Percentiles rank a stretch among this genome's conserved stretches.
These are phyloP conservation scores for Geotrichum australiense DNA, from an alignment of 1,139 yeast genomes.

Conservation along the genomic window DNA sequence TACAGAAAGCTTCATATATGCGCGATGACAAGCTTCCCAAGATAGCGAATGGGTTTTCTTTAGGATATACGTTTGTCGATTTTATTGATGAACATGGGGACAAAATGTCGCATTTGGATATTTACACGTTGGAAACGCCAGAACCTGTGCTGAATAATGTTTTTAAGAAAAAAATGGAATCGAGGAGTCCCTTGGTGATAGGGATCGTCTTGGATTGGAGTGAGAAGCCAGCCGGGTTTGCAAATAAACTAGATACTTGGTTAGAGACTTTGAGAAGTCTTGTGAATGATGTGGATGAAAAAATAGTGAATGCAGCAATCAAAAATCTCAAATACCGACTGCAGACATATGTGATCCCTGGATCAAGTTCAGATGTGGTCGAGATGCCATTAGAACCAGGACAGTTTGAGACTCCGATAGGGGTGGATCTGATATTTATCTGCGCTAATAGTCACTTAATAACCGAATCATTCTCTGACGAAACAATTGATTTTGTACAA, in stretches of 20 bases:
- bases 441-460: constrained; percentile 23
- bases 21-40: constrained; percentile 18
- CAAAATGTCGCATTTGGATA: constrained; percentile 30
- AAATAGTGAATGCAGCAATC: constrained; percentile 12
- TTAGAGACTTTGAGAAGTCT: constrained; percentile 17
- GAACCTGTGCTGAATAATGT: constrained; percentile 15
- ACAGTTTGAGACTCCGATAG: constrained; percentile 32
- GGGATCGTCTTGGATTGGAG: constrained; percentile 26
- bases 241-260: constrained; percentile 22
- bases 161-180: constrained; percentile 7
- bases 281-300: constrained; percentile 11
- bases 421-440: constrained; percentile 29
- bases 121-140: constrained; percentile 27
- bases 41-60: constrained; percentile 29
- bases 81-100: constrained; percentile 33
- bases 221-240: constrained; percentile 16
- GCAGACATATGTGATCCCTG: constrained; percentile 23
- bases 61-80: constrained; percentile 36
- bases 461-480: constrained; percentile 22
- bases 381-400: constrained; percentile 32
- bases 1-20: constrained; percentile 10
- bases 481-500: constrained; percentile 42
- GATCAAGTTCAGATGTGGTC: constrained; percentile 16
- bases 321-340: constrained; percentile 16
- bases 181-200: constrained; percentile 18